Conservation (phyloP, 2,329 filamentous ascomycete species). For the Monilinia vaccinii-corymbosi region DNA sequence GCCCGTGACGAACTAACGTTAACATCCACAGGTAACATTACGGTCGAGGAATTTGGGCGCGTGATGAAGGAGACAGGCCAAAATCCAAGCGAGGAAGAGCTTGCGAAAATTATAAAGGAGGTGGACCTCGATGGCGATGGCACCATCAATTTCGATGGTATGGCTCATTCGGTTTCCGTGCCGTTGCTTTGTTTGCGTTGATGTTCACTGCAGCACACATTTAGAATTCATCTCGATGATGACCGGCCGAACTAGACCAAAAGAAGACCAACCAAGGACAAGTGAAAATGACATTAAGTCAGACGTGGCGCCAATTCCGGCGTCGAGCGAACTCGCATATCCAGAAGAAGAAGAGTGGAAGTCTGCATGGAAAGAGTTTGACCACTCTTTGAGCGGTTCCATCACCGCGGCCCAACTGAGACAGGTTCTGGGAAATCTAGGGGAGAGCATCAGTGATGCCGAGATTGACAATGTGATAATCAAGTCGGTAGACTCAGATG, state of each 20-base stretch:
- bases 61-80: constrained; percentile 11
- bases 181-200: neutral
- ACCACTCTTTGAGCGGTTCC: constrained; percentile 29
- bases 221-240: constrained; percentile 36
- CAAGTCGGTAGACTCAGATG: constrained; percentile 31
- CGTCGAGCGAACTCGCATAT: constrained; percentile 8
- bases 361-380: constrained; percentile 31
- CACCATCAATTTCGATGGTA: constrained; percentile 56
- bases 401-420: constrained; percentile 31
- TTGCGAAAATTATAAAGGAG: constrained; percentile 60
- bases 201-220: neutral
- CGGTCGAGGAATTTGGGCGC: constrained; percentile 7
- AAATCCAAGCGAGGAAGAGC: constrained; percentile 32
- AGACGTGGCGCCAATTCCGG: neutral
- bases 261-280: neutral
- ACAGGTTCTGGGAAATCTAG: constrained; percentile 29
- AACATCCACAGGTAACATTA: constrained; percentile 8
- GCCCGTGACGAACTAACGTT: neutral
- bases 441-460: constrained; percentile 29
- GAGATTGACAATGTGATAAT: constrained; percentile 30
- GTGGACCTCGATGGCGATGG: constrained; percentile 56
- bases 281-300: neutral
- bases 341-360: constrained; percentile 27
- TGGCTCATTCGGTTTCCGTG: neutral
- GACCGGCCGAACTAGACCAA: constrained; percentile 30